Evolutionary conservation across 2,329 filamentous ascomycete species (phyloP).

Genomic region (Hortaea werneckii): DNA sequence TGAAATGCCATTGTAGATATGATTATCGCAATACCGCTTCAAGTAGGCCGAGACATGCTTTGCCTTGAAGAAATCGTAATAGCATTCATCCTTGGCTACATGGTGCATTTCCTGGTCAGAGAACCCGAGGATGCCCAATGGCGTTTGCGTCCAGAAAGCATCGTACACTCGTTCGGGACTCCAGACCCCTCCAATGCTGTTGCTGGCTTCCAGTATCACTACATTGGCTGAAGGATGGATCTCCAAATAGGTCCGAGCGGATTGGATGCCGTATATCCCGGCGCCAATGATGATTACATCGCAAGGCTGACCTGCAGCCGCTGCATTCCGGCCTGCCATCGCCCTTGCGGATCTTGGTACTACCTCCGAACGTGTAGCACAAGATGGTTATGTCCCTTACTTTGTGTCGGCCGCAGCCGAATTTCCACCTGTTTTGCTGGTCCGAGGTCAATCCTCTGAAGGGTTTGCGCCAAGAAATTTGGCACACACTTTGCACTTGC

Average conservation of each 20-base stretch:
- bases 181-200: constrained; percentile 9
- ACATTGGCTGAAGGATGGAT: constrained; percentile 12
- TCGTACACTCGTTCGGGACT: constrained; percentile 15
- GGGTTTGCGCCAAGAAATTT: no score
- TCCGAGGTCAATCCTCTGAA: no score
- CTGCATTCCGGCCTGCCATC: background rate
- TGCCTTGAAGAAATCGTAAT: constrained; percentile 16
- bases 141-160: constrained; percentile 20
- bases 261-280: constrained; percentile 12
- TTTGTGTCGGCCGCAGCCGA: no score
- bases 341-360: no score
- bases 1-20: constrained; percentile 12
- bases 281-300: constrained; percentile 6
- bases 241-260: constrained; percentile 13
- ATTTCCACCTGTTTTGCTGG: no score
- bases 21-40: constrained; percentile 17
- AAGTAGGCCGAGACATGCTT: constrained; percentile 18
- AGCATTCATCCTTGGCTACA: constrained; percentile 7
- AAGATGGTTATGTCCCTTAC: no score
- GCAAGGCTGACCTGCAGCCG: background rate
- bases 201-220: constrained; percentile 11
- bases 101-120: constrained; percentile 14
- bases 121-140: constrained; percentile 14
- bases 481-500: no score
- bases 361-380: no score